Conservation (phyloP, 2,329 filamentous ascomycete genomes). For the Hysterium pulicare region DNA sequence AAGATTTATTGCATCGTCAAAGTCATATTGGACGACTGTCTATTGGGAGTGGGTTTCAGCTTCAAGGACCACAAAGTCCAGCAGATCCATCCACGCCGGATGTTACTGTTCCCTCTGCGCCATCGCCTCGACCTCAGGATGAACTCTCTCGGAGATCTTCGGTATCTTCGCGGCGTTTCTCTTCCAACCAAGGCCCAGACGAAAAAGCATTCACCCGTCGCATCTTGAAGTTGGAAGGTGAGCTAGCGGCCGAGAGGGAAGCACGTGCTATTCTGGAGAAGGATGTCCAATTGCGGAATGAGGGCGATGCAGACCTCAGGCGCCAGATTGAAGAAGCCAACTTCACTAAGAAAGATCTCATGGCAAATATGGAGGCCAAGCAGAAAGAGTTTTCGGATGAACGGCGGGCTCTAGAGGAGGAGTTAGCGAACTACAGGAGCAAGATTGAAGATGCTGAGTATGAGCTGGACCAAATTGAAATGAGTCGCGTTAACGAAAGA, state of each 20-base stretch:
- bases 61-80: constrained; percentile 30
- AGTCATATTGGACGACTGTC: constrained; percentile 54
- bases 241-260: constrained; percentile 72
- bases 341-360: constrained; percentile 87
- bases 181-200: constrained; percentile 56
- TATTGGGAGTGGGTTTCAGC: constrained; percentile 46
- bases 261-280: constrained; percentile 64
- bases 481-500: constrained; percentile 79
- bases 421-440: constrained; percentile 71
- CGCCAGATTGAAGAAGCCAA: constrained; percentile 78
- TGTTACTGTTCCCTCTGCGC: constrained; percentile 22
- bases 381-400: constrained; percentile 86
- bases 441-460: constrained; percentile 88
- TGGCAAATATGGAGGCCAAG: constrained; percentile 90
- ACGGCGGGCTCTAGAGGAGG: constrained; percentile 75
- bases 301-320: constrained; percentile 59
- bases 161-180: constrained; percentile 58
- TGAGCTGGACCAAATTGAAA: constrained; percentile 79
- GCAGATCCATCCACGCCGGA: constrained; percentile 37
- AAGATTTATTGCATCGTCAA: constrained; percentile 88
- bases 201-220: constrained; percentile 62
- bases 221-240: constrained; percentile 68
- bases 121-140: constrained; percentile 36
- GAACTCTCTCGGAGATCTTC: constrained; percentile 58
- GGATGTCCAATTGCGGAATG: constrained; percentile 58